phyloP scores from a whole-genome alignment of 805 yeast species.

The Nakazawaea laoshanensis region DNA sequence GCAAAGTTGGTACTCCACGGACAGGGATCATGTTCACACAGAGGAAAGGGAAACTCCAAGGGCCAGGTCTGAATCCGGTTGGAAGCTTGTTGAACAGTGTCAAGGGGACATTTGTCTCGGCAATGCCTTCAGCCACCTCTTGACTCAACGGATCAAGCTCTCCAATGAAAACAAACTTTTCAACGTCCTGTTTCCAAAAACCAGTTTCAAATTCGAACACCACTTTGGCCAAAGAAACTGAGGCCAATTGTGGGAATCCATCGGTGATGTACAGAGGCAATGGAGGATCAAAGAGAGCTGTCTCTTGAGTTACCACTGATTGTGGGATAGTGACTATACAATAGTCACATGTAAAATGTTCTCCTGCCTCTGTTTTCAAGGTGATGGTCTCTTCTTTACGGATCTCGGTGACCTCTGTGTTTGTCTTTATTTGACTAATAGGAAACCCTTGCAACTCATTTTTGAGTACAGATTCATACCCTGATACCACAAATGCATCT shows the following conservation, averaged over 20 bases:
- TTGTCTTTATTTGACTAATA: conserved; percentile 14
- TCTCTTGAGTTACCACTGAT: conserved; percentile 32
- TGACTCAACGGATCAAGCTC: conserved; percentile 16
- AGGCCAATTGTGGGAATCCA: conserved; percentile 23
- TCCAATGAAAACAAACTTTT: conserved; percentile 21
- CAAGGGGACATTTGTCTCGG: conserved; percentile 6
- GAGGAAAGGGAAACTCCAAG: conserved; percentile 21
- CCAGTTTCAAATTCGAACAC: conserved; percentile 34
- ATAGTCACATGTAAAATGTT: conserved; percentile 24
- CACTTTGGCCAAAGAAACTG: conserved; percentile 38
- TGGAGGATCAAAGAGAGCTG: conserved; percentile 26
- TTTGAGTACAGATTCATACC: conserved; percentile 20
- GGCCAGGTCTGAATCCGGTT: conserved; percentile 13
- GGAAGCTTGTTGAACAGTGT: not conserved
- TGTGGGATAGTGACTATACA: conserved; percentile 42
- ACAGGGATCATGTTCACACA: conserved; percentile 21
- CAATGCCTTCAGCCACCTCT: not conserved
- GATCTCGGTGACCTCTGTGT: conserved; percentile 18
- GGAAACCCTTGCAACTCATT: conserved; percentile 20
- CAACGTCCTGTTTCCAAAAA: conserved; percentile 35
- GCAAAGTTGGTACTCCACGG: conserved; percentile 27
- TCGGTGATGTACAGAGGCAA: conserved; percentile 25
- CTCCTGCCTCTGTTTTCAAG: conserved; percentile 14
- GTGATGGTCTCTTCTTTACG: conserved; percentile 16
- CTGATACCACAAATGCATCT: conserved; percentile 20